Evolutionary conservation across 2,329 filamentous ascomycete genomes (phyloP), one percentile per base, ranked within the genome.

Genomic region (Ophiosphaerella herpotricha): DNA sequence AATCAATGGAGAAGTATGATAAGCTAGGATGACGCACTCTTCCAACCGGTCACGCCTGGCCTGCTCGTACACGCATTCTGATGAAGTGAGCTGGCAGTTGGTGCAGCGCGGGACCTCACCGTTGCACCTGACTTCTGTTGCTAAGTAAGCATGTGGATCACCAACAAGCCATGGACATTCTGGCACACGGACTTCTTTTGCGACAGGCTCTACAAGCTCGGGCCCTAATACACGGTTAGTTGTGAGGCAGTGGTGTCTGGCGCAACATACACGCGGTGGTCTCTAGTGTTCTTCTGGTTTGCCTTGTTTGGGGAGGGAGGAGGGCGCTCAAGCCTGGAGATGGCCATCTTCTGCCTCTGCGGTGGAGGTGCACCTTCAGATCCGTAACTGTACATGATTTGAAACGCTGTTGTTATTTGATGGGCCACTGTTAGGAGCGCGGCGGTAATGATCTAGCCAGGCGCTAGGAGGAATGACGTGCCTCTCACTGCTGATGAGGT

Each of bases 151-250:
- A 43, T 45, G 50, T 29, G n/a, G 18, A 29, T 7, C 9, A 8
- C 26, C 2, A 29, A 8, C 4, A 5, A 5, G 7, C 7, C 3
- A 12, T 7, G 13, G 3, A n/a, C 8, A 35, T 31, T 12, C 31
- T 12, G 5, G 5, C 11, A 9, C 7, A 33, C 54, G 13, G 39
- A 63, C 61, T 66, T 48, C 63, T 58, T 34, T 44, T 63, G 21
- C 63, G 61, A 39, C 61, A 66, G 7, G 44, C 55, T 38, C 62
- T 58, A 39, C 63, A 66, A 31, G 63, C 63, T 48, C 63, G 56
- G 12, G 52, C 52, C 5, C 61, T 64, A 33, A 1, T 1, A 7
- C 9, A 9, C 8, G 9, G 9, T 43, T 34, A 52, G 55, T 35
- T 48, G 24, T 18, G 26, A 23, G 12, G 33, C 3, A 12, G n/a